phyloP scores from a whole-genome alignment of 1,139 yeast genomes.

The Debaryomyces sp. region DNA sequence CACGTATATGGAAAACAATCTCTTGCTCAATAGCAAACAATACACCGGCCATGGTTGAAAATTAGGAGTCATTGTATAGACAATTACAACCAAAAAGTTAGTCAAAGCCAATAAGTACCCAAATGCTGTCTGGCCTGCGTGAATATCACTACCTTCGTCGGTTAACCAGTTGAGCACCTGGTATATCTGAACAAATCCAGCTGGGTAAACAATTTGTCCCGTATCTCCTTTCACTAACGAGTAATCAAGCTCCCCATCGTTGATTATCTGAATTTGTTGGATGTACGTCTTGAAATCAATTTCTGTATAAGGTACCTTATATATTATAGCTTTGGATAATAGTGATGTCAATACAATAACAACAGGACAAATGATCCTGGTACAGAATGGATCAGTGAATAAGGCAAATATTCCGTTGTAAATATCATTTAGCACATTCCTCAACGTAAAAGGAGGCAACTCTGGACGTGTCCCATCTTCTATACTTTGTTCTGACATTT shows the following conservation, averaged over 20 bases:
- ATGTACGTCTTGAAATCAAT: constrained; percentile 90
- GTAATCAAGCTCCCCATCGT: constrained; percentile 71
- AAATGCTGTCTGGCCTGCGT: constrained; percentile 66
- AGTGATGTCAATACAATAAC: constrained; percentile 52
- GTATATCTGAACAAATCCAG: constrained; percentile 81
- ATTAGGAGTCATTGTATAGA: constrained; percentile 51
- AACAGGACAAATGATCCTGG: constrained; percentile 49
- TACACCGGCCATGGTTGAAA: constrained; percentile 65
- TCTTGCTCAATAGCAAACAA: constrained; percentile 65
- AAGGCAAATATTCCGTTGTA: constrained; percentile 43
- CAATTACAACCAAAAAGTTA: constrained; percentile 49
- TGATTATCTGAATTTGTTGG: constrained; percentile 73
- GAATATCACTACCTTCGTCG: constrained; percentile 55
- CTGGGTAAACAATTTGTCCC: constrained; percentile 94
- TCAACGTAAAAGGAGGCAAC: constrained; percentile 51
- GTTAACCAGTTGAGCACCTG: constrained; percentile 61
- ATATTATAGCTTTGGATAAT: constrained; percentile 53
- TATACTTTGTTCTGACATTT: not conserved
- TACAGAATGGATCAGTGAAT: constrained; percentile 49
- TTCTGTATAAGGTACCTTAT: constrained; percentile 73
- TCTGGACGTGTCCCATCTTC: constrained; percentile 7
- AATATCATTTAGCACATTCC: constrained; percentile 50
- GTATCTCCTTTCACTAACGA: constrained; percentile 76
- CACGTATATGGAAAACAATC: constrained; percentile 84
- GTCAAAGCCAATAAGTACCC: constrained; percentile 65